These are phyloP conservation scores for Chlorencoelia australis DNA, from an alignment of 2,329 filamentous ascomycete genomes.

Conservation along the genomic window DNA sequence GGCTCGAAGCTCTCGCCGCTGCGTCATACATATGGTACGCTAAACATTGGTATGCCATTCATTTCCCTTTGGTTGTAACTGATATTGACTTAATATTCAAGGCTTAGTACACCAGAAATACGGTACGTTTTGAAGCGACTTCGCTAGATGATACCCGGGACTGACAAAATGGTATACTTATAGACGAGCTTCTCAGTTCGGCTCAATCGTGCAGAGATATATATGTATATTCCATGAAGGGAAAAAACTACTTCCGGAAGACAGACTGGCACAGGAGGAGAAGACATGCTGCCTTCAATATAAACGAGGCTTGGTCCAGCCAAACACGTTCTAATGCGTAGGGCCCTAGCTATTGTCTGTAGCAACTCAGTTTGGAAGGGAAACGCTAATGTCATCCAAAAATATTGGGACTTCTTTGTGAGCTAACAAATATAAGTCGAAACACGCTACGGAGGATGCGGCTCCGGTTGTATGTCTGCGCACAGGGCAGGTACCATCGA, in stretches of 20 bases:
- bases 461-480: too few species aligned
- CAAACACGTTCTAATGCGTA: constrained; percentile 1
- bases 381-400: constrained; percentile 1
- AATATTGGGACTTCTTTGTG: constrained; percentile 3
- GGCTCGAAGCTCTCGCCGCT: too few species aligned
- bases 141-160: background rate
- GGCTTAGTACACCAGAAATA: background rate
- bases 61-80: background rate
- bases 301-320: constrained; percentile 1
- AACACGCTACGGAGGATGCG: too few species aligned
- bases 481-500: too few species aligned
- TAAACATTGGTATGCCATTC: background rate
- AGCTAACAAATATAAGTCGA: too few species aligned
- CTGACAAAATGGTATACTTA: background rate
- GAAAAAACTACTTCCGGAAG: constrained; percentile 1
- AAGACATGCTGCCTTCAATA: constrained; percentile 1
- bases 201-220: constrained; percentile 4
- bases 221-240: constrained; percentile 3
- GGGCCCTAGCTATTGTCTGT: constrained; percentile 2
- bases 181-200: constrained; percentile 3
- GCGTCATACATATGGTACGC: constrained; percentile 5
- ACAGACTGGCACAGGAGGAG: constrained; percentile 5
- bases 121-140: background rate
- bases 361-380: constrained; percentile 2
- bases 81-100: background rate